Evolutionary conservation across 768 basidiomycete species (phyloP), one percentile per base, ranked within the genome.

Genomic region (Calvatia gigantea): DNA sequence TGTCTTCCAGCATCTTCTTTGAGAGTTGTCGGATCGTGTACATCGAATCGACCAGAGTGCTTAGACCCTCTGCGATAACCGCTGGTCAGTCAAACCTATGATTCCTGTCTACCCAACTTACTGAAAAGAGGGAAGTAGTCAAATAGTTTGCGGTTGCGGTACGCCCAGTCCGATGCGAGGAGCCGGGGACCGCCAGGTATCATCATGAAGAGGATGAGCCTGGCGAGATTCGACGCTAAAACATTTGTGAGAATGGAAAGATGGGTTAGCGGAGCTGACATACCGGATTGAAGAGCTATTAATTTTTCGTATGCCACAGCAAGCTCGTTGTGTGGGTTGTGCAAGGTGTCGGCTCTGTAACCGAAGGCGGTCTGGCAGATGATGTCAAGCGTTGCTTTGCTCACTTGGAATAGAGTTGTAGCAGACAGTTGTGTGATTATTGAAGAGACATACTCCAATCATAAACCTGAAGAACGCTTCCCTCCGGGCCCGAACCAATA

Each of bases 341-440:
- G 67, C 17, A 76, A 54, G 3, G 70, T 69, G 57, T 74, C 69
- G 35, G 71, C 54, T 38, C 64, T 61, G 62, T 75, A 75, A 1
- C 71, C 74, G 47, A 76, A 74, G 1, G 70, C 73, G 3, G 74
- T 72, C 2, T 67, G 65, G 61, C 73, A 76, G 21, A 77, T 74
- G 53, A 77, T 73, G 56, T 77, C 75, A 11, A 76, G 64, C 6
- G 74, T 75, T 0, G 70, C 69, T 57, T 72, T 75, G 54, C 70
- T 70, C 70, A 75, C 73, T 74, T 23, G 12, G 15, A 27, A n/a
- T n/a, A n/a, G n/a, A n/a, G n/a, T n/a, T n/a, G n/a, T n/a, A n/a
- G n/a, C n/a, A n/a, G n/a, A n/a, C n/a, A n/a, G n/a, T n/a, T n/a
- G n/a, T n/a, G n/a, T n/a, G n/a, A n/a, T n/a, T n/a, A n/a, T n/a